Evolutionary conservation across 2,329 filamentous ascomycete species (phyloP).

Genomic region (Gliomastix tumulicola): DNA sequence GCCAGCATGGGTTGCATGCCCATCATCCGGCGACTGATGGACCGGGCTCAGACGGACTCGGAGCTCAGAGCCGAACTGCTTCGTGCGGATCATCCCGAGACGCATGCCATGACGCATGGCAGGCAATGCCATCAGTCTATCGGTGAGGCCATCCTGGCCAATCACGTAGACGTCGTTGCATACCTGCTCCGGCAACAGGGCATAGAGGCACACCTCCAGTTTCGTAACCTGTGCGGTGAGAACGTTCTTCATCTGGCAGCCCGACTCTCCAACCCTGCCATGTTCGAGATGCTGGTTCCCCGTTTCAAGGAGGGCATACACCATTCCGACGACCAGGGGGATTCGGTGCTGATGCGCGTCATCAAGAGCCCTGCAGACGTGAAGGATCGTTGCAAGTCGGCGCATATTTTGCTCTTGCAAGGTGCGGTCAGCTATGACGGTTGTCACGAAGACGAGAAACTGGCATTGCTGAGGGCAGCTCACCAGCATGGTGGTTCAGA

Average conservation of each 20-base stretch:
- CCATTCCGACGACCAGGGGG: not conserved
- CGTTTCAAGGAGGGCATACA: not conserved
- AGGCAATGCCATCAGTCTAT: slow-evolving; percentile 1
- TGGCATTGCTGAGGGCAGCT: not conserved
- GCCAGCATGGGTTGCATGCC: slow-evolving; percentile 14
- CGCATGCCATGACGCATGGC: not conserved
- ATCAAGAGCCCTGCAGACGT: not conserved
- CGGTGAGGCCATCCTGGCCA: slow-evolving; percentile 5
- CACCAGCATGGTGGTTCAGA: too few species aligned
- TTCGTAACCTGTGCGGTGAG: not conserved
- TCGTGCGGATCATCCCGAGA: not conserved
- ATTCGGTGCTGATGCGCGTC: not conserved
- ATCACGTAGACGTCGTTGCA: slow-evolving; percentile 6
- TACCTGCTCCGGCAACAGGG: slow-evolving; percentile 5
- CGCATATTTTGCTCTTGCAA: not conserved
- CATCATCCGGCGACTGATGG: slow-evolving; percentile 11
- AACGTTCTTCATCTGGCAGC: slow-evolving; percentile 2
- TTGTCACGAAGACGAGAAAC: not conserved
- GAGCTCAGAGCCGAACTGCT: slow-evolving; percentile 4
- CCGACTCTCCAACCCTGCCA: not conserved
- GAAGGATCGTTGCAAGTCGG: not conserved
- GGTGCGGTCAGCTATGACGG: not conserved
- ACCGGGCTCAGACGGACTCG: slow-evolving; percentile 1
- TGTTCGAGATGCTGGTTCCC: not conserved
- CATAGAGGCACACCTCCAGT: slow-evolving; percentile 1